Evolutionary conservation across 2,329 filamentous ascomycete genomes (phyloP), one percentile per base, ranked within the genome.

Genomic region (Aspergillus terreus): DNA sequence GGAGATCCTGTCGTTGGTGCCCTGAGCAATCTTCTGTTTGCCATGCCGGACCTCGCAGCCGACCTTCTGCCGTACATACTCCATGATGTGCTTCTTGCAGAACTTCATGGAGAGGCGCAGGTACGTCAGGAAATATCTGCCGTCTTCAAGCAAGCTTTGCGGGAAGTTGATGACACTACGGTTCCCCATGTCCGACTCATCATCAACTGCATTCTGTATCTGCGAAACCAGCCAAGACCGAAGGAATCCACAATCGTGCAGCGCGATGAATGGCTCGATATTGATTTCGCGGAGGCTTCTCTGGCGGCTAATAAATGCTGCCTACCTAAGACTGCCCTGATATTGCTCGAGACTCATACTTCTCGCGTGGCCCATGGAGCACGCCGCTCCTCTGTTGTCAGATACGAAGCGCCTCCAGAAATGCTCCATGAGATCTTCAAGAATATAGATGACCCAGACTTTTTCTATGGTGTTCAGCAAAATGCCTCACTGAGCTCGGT

Each of bases 371-470:
- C 76, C 2, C 78, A 81, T 32, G 71, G 78, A 15, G 86, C 87
- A 41, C 80, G 88, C 52, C 82, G 88, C 46, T 87, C 87, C 7
- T 90, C 86, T 2, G 72, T 76, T 2, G 64, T 77, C 44, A 77
- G 80, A 67, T 70, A 58, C 58, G 66, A 76, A 44, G 74, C 84
- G 23, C 81, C 88, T 6, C 79, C 82, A 3, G 83, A 88, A 27
- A 78, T 95, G 1, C 76, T 97, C 11, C 78, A 96, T 42, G 77
- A 82, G 1, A 92, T 99, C 2, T 99, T 94, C 67, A 87, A 90
- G 65, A 92, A 90, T 54, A 88, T 99, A 44, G 92, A 96, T 64
- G 95, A 99, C 63, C 92, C 92, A 1, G 94, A 99, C 68, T 87
- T 91, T 0, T 99, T 95, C 68, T 99, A 99, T 65, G 95, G 94